Evolutionary conservation across 139 green algal genomes (phyloP).

Genomic region (Tetradesmus lagerheimii): DNA sequence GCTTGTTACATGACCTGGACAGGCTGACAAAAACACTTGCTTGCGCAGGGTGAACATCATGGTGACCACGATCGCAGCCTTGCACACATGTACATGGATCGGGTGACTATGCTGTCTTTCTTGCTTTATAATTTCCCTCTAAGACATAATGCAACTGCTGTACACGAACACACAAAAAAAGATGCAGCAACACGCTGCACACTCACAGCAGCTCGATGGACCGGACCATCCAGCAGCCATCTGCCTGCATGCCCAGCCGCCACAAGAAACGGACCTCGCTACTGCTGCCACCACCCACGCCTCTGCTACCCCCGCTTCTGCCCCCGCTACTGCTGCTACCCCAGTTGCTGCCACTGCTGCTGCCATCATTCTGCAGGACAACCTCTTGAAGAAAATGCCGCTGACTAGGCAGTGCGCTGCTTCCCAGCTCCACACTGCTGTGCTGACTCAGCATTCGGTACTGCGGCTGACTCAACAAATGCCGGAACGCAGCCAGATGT

Average conservation of each 20-base stretch:
- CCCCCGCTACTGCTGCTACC: not conserved
- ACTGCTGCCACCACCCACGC: not conserved
- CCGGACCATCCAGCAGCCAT: constrained; percentile 46
- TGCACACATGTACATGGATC: too few relatives aligned
- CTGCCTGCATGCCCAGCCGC: constrained; percentile 26
- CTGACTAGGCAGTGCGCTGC: constrained; percentile 47
- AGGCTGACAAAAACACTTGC: too few relatives aligned
- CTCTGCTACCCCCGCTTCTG: not conserved
- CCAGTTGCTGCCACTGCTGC: constrained; percentile 24
- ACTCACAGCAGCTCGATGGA: constrained; percentile 38
- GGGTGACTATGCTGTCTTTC: too few relatives aligned
- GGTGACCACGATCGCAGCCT: too few relatives aligned
- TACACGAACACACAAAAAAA: not conserved
- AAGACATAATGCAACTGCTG: not conserved
- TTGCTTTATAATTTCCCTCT: too few relatives aligned
- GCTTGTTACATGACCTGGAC: too few relatives aligned
- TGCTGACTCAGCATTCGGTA: constrained; percentile 46
- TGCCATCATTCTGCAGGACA: not conserved
- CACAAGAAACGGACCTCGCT: constrained; percentile 21
- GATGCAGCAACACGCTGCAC: not conserved
- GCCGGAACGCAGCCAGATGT: constrained; percentile 44
- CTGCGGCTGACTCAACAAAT: constrained; percentile 47
- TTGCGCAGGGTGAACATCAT: too few relatives aligned
- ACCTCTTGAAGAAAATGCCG: constrained; percentile 58
- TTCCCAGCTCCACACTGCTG: constrained; percentile 32